A percentile compares a stretch with the other conserved stretches of the same genome.
phyloP scores from a whole-genome alignment of 1,284 basidiomycete species.

The Pseudozyma thailandica region DNA sequence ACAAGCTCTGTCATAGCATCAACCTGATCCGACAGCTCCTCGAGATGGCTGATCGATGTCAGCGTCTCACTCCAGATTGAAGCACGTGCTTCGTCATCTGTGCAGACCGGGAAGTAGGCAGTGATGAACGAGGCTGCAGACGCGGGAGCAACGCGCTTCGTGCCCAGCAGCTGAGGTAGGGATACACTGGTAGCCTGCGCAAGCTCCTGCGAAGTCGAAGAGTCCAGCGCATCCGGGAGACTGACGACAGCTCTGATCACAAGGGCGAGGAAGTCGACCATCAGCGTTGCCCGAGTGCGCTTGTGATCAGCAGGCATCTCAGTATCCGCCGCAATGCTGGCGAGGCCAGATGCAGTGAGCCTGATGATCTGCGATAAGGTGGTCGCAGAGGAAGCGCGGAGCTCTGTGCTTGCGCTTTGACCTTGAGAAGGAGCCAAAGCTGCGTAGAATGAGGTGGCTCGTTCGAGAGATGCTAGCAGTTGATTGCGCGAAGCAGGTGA shows the following conservation, averaged over 20 bases:
- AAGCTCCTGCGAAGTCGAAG: constrained; percentile 12
- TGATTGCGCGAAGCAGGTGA: not conserved
- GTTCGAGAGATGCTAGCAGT: constrained; percentile 13
- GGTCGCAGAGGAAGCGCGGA: constrained; percentile 11
- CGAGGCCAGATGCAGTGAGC: constrained; percentile 13
- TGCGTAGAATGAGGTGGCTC: constrained; percentile 29
- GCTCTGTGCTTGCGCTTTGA: constrained; percentile 10
- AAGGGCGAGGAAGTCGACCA: constrained; percentile 30
- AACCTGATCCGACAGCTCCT: constrained; percentile 28
- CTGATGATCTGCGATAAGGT: constrained; percentile 14
- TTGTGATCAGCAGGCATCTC: constrained; percentile 1
- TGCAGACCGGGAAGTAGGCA: constrained; percentile 30
- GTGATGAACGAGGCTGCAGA: constrained; percentile 33
- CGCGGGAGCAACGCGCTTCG: constrained; percentile 22
- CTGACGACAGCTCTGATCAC: constrained; percentile 20
- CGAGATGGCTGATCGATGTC: constrained; percentile 29
- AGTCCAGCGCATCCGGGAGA: constrained; percentile 19
- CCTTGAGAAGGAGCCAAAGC: constrained; percentile 24
- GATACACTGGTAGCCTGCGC: constrained; percentile 13
- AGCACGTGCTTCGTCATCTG: constrained; percentile 10
- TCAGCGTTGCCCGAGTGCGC: constrained; percentile 18
- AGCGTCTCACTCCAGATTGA: constrained; percentile 44
- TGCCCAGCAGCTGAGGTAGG: constrained; percentile 27
- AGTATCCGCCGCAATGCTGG: constrained; percentile 2
- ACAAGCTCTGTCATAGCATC: constrained; percentile 44